Percentiles rank a stretch among this genome's conserved stretches.
Evolutionary conservation across 768 basidiomycete genomes (phyloP).

Genomic region (Russula brevipes): DNA sequence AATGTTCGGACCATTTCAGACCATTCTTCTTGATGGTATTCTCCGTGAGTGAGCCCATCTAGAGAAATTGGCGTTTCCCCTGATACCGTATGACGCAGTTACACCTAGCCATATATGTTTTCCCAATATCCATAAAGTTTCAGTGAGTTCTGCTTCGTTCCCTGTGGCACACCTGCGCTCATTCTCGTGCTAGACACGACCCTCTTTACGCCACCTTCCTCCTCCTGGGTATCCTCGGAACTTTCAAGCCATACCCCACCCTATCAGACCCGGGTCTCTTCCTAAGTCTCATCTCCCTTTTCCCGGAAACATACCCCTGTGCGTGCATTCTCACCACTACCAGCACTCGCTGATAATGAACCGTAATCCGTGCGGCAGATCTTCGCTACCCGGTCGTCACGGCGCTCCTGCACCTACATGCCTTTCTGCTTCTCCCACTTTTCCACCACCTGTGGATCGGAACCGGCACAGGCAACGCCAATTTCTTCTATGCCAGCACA

Average conservation of each 20-base stretch:
- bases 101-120: slow-evolving; percentile 76
- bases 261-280: slow-evolving; percentile 87
- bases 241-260: slow-evolving; percentile 89
- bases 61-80: not conserved
- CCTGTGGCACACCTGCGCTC: not conserved
- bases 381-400: slow-evolving; percentile 83
- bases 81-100: slow-evolving; percentile 40
- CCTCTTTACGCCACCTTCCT: slow-evolving; percentile 75
- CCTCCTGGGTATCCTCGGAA: slow-evolving; percentile 68
- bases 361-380: slow-evolving; percentile 43
- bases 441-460: slow-evolving; percentile 90
- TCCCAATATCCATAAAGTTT: slow-evolving; percentile 85
- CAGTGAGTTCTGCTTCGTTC: slow-evolving; percentile 44
- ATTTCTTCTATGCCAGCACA: slow-evolving; percentile 96
- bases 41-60: slow-evolving; percentile 50
- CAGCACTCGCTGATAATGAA: not conserved
- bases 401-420: slow-evolving; percentile 74
- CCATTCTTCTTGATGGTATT: slow-evolving; percentile 95
- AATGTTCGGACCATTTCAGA: slow-evolving; percentile 98
- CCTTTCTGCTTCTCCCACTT: slow-evolving; percentile 79
- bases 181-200: slow-evolving; percentile 55
- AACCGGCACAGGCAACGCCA: slow-evolving; percentile 92
- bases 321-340: slow-evolving; percentile 36
- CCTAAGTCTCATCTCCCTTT: slow-evolving; percentile 71
- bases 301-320: slow-evolving; percentile 84